Conservation (phyloP, 345 rosid genomes). For the Cardamine occulta region DNA sequence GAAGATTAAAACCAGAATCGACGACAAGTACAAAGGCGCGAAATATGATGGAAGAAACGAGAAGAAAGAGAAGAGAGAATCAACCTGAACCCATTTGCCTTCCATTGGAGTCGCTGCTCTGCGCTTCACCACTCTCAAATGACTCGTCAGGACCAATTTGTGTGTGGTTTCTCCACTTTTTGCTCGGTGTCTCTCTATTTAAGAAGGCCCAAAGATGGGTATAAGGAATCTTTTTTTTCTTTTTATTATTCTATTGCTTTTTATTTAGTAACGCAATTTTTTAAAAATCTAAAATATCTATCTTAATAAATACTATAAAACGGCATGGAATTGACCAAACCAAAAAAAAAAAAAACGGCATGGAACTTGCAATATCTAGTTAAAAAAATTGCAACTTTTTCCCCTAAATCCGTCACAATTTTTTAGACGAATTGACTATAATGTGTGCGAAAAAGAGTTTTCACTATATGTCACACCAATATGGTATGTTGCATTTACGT, state of each 20-base stretch:
- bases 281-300: not conserved
- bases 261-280: not conserved
- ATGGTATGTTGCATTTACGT: no score
- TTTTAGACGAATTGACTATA: not conserved
- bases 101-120: conserved; percentile 49
- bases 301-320: not conserved
- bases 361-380: conserved; percentile 6
- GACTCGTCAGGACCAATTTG: conserved; percentile 18
- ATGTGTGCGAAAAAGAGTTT: no score
- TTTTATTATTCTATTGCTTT: not conserved
- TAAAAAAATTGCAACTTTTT: no score
- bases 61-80: conserved; percentile 6
- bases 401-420: no score
- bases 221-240: not conserved
- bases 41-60: not conserved
- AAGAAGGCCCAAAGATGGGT: conserved; percentile 13
- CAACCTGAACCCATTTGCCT: conserved; percentile 80
- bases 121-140: not conserved
- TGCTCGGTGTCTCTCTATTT: not conserved
- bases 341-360: conserved; percentile 7
- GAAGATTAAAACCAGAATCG: not conserved
- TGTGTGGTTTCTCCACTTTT: not conserved
- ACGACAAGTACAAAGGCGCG: not conserved
- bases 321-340: conserved; percentile 7
- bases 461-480: no score